Evolutionary conservation across 257 asterid genomes (phyloP).

Genomic region (Nicotiana undulata): DNA sequence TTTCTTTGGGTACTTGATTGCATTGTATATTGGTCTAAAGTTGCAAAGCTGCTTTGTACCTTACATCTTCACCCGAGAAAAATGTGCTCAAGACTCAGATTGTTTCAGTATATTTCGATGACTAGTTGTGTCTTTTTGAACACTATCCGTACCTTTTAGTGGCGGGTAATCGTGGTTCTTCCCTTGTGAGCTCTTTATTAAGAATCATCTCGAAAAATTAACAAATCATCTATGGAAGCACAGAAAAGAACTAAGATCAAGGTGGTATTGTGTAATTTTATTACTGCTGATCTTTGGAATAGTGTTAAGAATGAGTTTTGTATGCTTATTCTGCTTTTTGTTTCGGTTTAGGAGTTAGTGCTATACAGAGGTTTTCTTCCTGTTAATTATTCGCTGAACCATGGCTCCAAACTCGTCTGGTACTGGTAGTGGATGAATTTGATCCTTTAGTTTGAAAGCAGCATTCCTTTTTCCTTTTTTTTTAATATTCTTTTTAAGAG

Average conservation of each 20-base stretch:
- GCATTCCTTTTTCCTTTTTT: background rate
- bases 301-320: background rate
- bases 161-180: background rate
- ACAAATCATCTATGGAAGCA: background rate
- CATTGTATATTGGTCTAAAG: background rate
- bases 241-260: background rate
- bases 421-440: background rate
- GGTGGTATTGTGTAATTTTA: background rate
- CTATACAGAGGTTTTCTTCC: background rate
- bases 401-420: background rate
- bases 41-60: background rate
- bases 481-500: background rate
- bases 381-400: background rate
- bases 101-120: background rate
- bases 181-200: background rate
- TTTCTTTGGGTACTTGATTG: background rate
- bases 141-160: background rate
- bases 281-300: background rate
- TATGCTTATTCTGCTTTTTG: background rate
- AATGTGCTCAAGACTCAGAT: background rate
- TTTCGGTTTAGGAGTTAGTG: background rate
- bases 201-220: background rate
- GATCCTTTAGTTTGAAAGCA: background rate
- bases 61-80: background rate
- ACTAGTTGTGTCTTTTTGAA: background rate